These are phyloP conservation scores for Fusarium proliferatum DNA, from an alignment of 2,329 filamentous ascomycete species.

Conservation along the genomic window DNA sequence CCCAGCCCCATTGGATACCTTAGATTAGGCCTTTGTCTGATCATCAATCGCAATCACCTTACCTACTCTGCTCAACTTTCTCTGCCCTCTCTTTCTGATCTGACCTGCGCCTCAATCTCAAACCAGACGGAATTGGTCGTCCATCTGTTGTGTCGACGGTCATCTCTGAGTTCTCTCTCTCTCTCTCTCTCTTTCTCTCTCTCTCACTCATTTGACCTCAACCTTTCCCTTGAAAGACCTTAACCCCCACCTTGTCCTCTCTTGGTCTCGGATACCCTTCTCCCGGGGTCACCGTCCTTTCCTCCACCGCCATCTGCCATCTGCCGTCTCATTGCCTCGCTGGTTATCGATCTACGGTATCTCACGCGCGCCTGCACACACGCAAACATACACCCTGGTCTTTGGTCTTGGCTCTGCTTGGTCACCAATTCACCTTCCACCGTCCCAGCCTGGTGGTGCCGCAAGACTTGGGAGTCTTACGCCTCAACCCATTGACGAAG, in stretches of 20 bases:
- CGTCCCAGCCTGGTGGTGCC: slow-evolving; percentile 37
- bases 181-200: background rate
- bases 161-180: background rate
- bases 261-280: slow-evolving; percentile 16
- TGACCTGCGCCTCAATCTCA: background rate
- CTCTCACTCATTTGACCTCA: background rate
- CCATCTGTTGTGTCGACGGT: background rate
- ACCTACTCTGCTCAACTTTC: background rate
- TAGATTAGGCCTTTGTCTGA: background rate
- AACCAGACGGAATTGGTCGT: background rate
- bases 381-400: slow-evolving; percentile 23
- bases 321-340: slow-evolving; percentile 14
- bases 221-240: background rate
- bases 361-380: slow-evolving; percentile 1
- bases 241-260: background rate
- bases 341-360: slow-evolving; percentile 32
- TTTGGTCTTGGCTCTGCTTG: slow-evolving; percentile 15
- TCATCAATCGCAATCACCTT: slow-evolving; percentile 13
- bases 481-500: slow-evolving; percentile 22
- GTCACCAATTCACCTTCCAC: slow-evolving; percentile 21
- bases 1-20: slow-evolving; percentile 18
- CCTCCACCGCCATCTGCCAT: slow-evolving; percentile 36
- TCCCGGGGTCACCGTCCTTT: slow-evolving; percentile 28
- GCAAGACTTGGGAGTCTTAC: background rate
- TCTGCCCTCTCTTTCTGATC: slow-evolving; percentile 4